A percentile compares a stretch with the other conserved stretches of the same genome.
Conservation (phyloP, 371 early-diverging fungal species). For the Umbelopsis sp. region DNA sequence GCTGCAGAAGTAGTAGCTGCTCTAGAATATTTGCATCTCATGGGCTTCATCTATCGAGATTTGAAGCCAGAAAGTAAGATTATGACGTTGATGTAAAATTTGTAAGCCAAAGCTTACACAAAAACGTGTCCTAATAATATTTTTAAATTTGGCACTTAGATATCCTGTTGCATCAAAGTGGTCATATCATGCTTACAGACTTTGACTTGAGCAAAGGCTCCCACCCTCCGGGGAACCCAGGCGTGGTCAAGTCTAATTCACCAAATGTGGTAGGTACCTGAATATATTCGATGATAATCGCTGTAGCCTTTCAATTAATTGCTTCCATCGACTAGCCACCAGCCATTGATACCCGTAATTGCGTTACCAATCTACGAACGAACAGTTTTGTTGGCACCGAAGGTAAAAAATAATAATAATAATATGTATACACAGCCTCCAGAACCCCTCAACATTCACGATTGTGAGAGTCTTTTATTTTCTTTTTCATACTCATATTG, state of each 20-base stretch:
- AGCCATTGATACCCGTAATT: conserved; percentile 82
- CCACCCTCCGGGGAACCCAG: conserved; percentile 70
- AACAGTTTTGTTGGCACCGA: conserved; percentile 97
- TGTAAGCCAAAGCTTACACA: too few species aligned
- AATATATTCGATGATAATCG: conserved; percentile 7
- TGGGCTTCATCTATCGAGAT: conserved; percentile 97
- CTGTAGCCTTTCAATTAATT: not conserved
- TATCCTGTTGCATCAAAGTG: conserved; percentile 87
- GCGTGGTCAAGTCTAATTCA: conserved; percentile 66
- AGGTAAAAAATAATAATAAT: conserved; percentile 36
- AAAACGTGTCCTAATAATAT: not conserved
- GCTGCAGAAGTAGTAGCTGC: conserved; percentile 95
- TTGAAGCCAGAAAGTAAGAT: conserved; percentile 96
- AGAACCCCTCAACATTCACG: too few species aligned
- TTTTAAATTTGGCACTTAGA: conserved; percentile 43
- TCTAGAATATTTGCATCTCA: conserved; percentile 93
- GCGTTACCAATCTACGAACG: conserved; percentile 82
- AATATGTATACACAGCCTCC: not conserved
- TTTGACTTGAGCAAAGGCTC: conserved; percentile 93
- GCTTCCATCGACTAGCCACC: conserved; percentile 38
- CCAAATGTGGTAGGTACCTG: conserved; percentile 39
- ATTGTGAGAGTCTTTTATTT: too few species aligned
- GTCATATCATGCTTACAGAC: conserved; percentile 95
- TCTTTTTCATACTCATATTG: too few species aligned
- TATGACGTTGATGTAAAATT: not conserved